Base-by-base conservation (phyloP, 176 grass and related monocot genomes). In the Bolboschoenus planiculmis region DNA sequence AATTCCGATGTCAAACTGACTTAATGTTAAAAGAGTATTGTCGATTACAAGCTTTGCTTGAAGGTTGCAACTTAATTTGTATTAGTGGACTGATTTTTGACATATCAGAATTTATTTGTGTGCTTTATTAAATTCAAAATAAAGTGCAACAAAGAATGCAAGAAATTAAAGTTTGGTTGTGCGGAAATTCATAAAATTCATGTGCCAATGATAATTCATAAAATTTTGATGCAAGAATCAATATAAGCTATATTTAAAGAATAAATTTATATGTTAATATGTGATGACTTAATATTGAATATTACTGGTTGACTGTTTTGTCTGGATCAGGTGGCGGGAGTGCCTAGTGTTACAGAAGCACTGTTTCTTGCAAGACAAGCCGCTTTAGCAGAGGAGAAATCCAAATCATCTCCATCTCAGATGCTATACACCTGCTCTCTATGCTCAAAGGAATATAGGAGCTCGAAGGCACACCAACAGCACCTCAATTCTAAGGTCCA, bases 361-460 rank as follows among this genome's bases (percentile, higher is more conserved):
- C 83, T 95, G 11, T 99, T 93, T 86, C 62, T 90, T 46, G 91
- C 96, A 62, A 88, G 96, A n/a, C 96, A 93, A 83, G 85, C 84
- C 63, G 86, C 88, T 63, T 80, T 93, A 86, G 87, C 86, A 0
- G 95, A 97, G 77, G 91, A 82, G 23, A 60, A 79, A 53, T 88
- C 56, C 76, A 91, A 98, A 23, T 89, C 87, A 78, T 84, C 72
- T 44, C 42, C 74, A 59, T 79, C 87, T 35, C 85, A 93, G n/a
- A 89, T 93, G 97, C 77, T 91, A 20, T 99, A 91, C 88, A 90
- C 91, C 24, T 99, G 96, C 39, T 83, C 89, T 83, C 93, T 95
- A 71, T 99, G 97, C 85, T 93, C 92, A 30, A 95, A 95, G 77
- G 97, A 88, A 47, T 98, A 98, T 81, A 91, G 92, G 56, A 95